A percentile compares a stretch with the other conserved stretches of the same genome.
Evolutionary conservation across 1,139 yeast species (phyloP).

Genomic region (Debaryomyces fabryi): DNA sequence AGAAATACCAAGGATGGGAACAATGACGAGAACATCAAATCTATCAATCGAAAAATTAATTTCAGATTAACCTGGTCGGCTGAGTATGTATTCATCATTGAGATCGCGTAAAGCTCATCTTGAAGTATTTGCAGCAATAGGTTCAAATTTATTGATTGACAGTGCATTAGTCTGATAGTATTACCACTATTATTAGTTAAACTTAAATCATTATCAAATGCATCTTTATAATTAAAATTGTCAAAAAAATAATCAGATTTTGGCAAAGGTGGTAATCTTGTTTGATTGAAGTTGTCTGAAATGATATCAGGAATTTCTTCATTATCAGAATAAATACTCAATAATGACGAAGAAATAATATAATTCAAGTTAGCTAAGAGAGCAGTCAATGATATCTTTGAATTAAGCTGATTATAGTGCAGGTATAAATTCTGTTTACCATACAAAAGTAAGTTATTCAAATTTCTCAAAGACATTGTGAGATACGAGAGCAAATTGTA

Average conservation of each 20-base stretch:
- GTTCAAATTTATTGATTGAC: slow-evolving; percentile 15
- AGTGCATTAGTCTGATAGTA: slow-evolving; percentile 11
- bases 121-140: slow-evolving; percentile 14
- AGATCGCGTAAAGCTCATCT: slow-evolving; percentile 22
- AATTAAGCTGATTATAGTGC: slow-evolving; percentile 24
- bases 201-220: slow-evolving; percentile 13
- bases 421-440: slow-evolving; percentile 21
- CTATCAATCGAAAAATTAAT: slow-evolving; percentile 18
- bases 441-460: slow-evolving; percentile 4
- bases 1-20: slow-evolving; percentile 17
- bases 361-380: slow-evolving; percentile 21
- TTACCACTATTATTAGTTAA: slow-evolving; percentile 8
- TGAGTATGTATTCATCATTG: slow-evolving; percentile 14
- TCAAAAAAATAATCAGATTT: slow-evolving; percentile 22
- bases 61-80: slow-evolving; percentile 16
- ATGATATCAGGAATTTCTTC: slow-evolving; percentile 21
- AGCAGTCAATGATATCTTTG: slow-evolving; percentile 28
- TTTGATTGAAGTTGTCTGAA: slow-evolving; percentile 16
- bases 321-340: slow-evolving; percentile 12
- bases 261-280: slow-evolving; percentile 34
- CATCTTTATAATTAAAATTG: slow-evolving; percentile 11
- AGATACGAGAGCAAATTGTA: slow-evolving; percentile 10
- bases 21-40: slow-evolving; percentile 22
- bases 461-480: slow-evolving; percentile 9
- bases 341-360: slow-evolving; percentile 21